phyloP scores from a whole-genome alignment of 2,329 filamentous ascomycete genomes.

The Exophiala oligosperma region DNA sequence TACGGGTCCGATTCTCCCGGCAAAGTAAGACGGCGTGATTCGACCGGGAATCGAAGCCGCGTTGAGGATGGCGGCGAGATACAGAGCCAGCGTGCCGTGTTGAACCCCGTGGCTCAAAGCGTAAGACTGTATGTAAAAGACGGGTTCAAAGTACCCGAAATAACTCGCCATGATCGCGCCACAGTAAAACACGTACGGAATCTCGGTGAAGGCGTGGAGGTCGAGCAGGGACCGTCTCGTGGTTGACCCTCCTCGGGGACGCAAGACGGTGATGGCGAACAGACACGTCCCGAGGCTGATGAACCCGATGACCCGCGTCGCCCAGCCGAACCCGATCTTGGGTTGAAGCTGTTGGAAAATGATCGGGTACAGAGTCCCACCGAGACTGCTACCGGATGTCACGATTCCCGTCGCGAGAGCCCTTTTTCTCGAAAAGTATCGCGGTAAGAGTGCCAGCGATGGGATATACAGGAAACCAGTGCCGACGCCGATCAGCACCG shows the following conservation, averaged over 20 bases:
- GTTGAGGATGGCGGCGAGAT: constrained; percentile 37
- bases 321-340: constrained; percentile 57
- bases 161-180: constrained; percentile 1
- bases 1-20: constrained; percentile 28
- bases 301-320: constrained; percentile 28
- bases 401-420: constrained; percentile 19
- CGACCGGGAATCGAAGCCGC: constrained; percentile 36
- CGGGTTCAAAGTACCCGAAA: not conserved
- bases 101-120: constrained; percentile 1
- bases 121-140: not conserved
- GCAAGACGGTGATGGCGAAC: not conserved
- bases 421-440: constrained; percentile 49
- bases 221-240: not conserved
- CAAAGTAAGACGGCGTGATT: constrained; percentile 35
- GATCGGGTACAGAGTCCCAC: constrained; percentile 27
- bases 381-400: constrained; percentile 16
- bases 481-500: constrained; percentile 54
- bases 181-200: not conserved
- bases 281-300: constrained; percentile 1
- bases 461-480: constrained; percentile 47
- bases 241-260: not conserved
- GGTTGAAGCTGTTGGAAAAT: constrained; percentile 49
- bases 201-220: not conserved
- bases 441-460: constrained; percentile 47
- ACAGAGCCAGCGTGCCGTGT: constrained; percentile 26